phyloP scores from a whole-genome alignment of 805 yeast genomes.

The Metschnikowia vanudenii region DNA sequence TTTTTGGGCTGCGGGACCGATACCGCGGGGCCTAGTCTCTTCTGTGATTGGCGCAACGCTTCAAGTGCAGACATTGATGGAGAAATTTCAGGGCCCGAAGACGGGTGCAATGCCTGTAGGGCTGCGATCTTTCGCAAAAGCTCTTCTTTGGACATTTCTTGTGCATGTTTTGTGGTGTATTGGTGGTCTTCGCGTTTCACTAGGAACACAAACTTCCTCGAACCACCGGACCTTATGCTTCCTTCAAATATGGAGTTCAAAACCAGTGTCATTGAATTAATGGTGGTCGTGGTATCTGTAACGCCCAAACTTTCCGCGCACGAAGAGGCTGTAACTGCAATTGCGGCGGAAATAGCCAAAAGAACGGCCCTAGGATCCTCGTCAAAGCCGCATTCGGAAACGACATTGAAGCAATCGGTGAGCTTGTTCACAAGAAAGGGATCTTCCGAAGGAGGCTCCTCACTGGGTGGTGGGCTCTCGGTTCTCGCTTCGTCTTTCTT shows the following conservation, averaged over 20 bases:
- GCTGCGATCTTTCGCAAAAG: constrained; percentile 3
- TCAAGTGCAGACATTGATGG: constrained; percentile 3
- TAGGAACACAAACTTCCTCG: constrained; percentile 15
- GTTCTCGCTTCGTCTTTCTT: constrained; percentile 27
- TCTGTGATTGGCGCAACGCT: constrained; percentile 5
- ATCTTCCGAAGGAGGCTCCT: constrained; percentile 22
- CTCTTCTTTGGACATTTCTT: constrained; percentile 4
- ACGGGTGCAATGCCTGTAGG: not conserved
- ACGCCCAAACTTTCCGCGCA: constrained; percentile 6
- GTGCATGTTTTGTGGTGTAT: not conserved
- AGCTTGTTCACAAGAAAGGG: constrained; percentile 26
- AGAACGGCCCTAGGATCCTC: constrained; percentile 33
- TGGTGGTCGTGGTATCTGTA: constrained; percentile 7
- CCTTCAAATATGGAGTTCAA: constrained; percentile 13
- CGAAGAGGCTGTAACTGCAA: constrained; percentile 17
- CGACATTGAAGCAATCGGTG: constrained; percentile 37
- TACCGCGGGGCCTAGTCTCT: constrained; percentile 1
- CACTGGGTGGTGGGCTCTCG: constrained; percentile 5
- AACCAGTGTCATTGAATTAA: constrained; percentile 12
- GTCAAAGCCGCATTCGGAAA: constrained; percentile 31
- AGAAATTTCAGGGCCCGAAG: not conserved
- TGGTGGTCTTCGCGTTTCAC: constrained; percentile 9
- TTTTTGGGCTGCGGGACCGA: not conserved
- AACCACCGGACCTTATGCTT: constrained; percentile 13
- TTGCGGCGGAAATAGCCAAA: constrained; percentile 26